Evolutionary conservation across 2,329 filamentous ascomycete species (phyloP).

Genomic region (Colletotrichum phormii): DNA sequence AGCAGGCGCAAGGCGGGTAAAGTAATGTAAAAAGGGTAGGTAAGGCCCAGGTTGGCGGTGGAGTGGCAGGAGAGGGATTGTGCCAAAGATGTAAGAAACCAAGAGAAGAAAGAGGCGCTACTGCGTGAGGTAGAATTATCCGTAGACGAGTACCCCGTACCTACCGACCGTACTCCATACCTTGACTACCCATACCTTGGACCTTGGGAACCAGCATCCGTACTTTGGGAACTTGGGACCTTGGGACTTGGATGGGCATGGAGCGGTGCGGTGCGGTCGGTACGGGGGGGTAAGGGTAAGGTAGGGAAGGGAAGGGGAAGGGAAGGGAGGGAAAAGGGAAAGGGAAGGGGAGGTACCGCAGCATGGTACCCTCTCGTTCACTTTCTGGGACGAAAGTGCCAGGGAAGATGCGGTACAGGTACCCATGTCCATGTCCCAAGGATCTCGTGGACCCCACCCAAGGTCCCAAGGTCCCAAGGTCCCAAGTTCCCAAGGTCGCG

Average conservation of each 20-base stretch:
- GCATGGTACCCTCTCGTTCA: not conserved
- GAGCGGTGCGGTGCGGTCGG: constrained; percentile 34
- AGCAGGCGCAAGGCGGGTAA: constrained; percentile 30
- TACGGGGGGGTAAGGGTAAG: constrained; percentile 21
- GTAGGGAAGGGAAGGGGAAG: not conserved
- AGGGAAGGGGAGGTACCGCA: not conserved
- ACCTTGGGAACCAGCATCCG: constrained; percentile 1
- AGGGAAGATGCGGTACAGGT: constrained; percentile 8
- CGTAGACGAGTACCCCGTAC: constrained; percentile 4
- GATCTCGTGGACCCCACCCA: not conserved
- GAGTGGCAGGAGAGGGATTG: constrained; percentile 28
- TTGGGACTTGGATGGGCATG: constrained; percentile 15
- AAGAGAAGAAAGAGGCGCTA: constrained; percentile 21
- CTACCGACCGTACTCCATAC: not conserved
- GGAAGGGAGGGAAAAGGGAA: not conserved
- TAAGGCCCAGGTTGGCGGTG: constrained; percentile 14
- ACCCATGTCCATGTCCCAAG: not conserved
- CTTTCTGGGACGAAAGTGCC: constrained; percentile 1
- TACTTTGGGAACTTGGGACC: constrained; percentile 7
- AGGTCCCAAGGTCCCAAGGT: not conserved
- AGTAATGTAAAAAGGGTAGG: constrained; percentile 32
- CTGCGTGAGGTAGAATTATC: constrained; percentile 17
- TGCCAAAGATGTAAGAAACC: constrained; percentile 34
- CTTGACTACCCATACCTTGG: constrained; percentile 1
- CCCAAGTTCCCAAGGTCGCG: not conserved